Evolutionary conservation across 2,329 filamentous ascomycete species (phyloP).

Genomic region (Aspergillus nomiae): DNA sequence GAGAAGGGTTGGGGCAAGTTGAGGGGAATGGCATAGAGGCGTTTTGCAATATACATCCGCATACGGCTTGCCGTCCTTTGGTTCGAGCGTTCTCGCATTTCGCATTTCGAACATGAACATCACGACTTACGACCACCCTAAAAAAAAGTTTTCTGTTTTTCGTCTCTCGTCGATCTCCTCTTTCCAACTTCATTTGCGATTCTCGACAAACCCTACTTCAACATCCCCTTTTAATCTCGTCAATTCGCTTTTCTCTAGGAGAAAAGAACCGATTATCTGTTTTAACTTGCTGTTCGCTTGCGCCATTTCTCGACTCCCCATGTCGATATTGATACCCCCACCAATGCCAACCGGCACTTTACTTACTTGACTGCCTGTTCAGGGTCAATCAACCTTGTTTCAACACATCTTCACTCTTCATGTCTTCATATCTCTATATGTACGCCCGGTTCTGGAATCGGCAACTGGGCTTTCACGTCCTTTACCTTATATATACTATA

Average conservation of each 20-base stretch:
- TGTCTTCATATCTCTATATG: not conserved
- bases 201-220: not conserved
- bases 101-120: constrained; percentile 18
- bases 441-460: constrained; percentile 14
- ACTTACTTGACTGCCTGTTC: not conserved
- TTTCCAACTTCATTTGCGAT: too few species aligned
- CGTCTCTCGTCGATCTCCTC: not conserved
- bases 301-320: not conserved
- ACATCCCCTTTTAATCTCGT: not conserved
- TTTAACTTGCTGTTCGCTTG: not conserved
- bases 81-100: constrained; percentile 5
- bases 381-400: not conserved
- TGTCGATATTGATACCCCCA: constrained; percentile 7
- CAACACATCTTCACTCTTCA: not conserved
- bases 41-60: not conserved
- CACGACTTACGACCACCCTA: constrained; percentile 24
- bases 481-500: not conserved
- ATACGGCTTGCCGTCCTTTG: not conserved
- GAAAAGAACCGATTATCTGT: not conserved
- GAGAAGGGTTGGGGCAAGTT: constrained; percentile 46
- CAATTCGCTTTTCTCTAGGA: not conserved
- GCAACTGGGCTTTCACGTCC: not conserved
- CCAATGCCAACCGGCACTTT: not conserved
- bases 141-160: constrained; percentile 25
- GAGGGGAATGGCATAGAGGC: constrained; percentile 35